These are phyloP conservation scores for Andrographis paniculata DNA, from an alignment of 305 asterid species.

Conservation along the genomic window DNA sequence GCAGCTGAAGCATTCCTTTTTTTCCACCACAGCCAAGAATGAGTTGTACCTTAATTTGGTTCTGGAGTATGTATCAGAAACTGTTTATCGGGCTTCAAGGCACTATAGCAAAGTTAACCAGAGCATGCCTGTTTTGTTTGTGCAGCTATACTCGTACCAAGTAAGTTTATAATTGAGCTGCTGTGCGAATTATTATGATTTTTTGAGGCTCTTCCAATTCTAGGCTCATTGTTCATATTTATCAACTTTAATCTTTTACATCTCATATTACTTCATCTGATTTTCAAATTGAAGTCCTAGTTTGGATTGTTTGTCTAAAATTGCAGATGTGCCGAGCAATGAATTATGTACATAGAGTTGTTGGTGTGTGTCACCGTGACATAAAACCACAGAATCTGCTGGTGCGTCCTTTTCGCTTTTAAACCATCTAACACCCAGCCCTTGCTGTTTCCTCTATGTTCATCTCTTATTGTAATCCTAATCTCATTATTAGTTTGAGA, in stretches of 20 bases:
- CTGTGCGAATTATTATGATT: background rate
- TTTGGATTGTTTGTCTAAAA: conserved; percentile 8
- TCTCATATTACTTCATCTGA: background rate
- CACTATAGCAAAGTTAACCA: conserved; percentile 73
- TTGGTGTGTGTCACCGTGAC: conserved; percentile 87
- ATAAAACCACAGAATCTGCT: conserved; percentile 90
- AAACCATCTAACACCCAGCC: too few relatives aligned
- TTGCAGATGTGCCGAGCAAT: conserved; percentile 78
- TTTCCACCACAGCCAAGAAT: conserved; percentile 82
- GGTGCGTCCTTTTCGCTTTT: conserved; percentile 45
- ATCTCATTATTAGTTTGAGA: background rate
- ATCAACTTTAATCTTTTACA: background rate
- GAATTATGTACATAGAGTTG: conserved; percentile 62
- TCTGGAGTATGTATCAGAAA: conserved; percentile 78
- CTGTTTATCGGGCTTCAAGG: conserved; percentile 73
- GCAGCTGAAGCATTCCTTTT: conserved; percentile 73
- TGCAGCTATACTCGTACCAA: conserved; percentile 89
- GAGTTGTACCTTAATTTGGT: conserved; percentile 90
- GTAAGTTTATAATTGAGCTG: conserved; percentile 20
- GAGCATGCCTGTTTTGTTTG: conserved; percentile 60
- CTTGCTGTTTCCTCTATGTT: too few relatives aligned
- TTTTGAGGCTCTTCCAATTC: background rate
- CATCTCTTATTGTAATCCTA: too few relatives aligned
- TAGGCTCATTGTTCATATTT: too few relatives aligned
- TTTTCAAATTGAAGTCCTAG: background rate